phyloP scores from a whole-genome alignment of 106 monocot genomes.

The Posidonia australis region DNA sequence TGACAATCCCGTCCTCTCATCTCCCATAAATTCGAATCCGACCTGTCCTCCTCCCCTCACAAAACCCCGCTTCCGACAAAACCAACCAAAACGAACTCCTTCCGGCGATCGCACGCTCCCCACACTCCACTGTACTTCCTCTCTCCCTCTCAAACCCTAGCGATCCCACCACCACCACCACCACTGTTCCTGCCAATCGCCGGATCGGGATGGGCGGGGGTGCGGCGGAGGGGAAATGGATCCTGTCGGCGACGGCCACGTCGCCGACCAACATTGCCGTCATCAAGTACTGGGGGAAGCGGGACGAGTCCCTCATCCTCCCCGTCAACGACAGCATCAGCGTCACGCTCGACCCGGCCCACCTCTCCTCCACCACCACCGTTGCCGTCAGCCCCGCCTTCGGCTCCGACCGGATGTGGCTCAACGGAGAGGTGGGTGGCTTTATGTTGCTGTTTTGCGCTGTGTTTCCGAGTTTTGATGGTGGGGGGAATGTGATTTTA shows the following conservation, averaged over 20 bases:
- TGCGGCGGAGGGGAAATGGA: slow-evolving; percentile 32
- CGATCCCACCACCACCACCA: too few relatives aligned
- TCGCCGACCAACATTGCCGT: slow-evolving; percentile 97
- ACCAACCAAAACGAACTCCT: too few relatives aligned
- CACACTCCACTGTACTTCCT: too few relatives aligned
- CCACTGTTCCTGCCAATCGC: background rate
- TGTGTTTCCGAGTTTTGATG: background rate
- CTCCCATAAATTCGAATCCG: too few relatives aligned
- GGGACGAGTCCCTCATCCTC: slow-evolving; percentile 81
- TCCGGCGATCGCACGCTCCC: background rate
- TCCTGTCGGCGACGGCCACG: slow-evolving; percentile 71
- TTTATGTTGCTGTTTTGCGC: background rate
- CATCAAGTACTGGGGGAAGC: slow-evolving; percentile 99
- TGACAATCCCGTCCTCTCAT: too few relatives aligned
- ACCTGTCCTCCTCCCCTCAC: too few relatives aligned
- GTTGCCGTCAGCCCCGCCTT: slow-evolving; percentile 86
- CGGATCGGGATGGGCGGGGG: background rate
- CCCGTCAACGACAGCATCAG: slow-evolving; percentile 96
- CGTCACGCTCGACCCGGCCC: slow-evolving; percentile 75
- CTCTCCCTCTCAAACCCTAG: background rate
- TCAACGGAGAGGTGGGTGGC: slow-evolving; percentile 68
- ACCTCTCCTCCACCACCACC: slow-evolving; percentile 94
- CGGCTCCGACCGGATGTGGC: slow-evolving; percentile 83
- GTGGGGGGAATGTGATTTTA: background rate
- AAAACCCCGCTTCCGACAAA: too few relatives aligned